Evolutionary conservation across 768 basidiomycete species (phyloP).

Genomic region (Lactarius psammicola): DNA sequence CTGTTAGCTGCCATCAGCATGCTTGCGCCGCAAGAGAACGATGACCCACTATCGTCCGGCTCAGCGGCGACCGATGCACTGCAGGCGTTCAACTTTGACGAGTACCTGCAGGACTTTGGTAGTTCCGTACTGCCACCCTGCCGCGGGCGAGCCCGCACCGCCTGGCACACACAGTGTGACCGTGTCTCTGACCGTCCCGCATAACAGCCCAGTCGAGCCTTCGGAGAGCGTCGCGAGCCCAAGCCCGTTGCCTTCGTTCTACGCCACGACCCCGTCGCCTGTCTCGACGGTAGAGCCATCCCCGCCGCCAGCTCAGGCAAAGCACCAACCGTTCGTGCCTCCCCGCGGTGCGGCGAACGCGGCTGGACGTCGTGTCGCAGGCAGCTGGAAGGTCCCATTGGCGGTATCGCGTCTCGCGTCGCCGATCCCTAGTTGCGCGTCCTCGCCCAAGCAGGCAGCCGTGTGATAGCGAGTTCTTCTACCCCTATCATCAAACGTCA

Average conservation of each 20-base stretch:
- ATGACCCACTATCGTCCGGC: background rate
- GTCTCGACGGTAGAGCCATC: background rate
- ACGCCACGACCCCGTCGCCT: constrained; percentile 8
- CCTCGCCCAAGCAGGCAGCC: constrained; percentile 12
- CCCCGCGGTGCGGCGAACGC: constrained; percentile 20
- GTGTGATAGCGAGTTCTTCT: background rate
- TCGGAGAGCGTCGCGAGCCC: background rate
- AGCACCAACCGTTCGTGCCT: constrained; percentile 4
- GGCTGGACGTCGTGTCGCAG: constrained; percentile 20
- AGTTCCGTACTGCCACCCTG: background rate
- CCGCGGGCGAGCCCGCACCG: background rate
- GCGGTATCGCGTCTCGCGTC: constrained; percentile 7
- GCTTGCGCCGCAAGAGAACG: background rate
- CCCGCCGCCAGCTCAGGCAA: background rate
- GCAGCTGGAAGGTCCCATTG: constrained; percentile 22
- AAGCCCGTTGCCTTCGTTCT: constrained; percentile 9
- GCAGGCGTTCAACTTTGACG: constrained; percentile 20
- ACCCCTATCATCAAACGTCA: background rate
- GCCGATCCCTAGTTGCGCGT: constrained; percentile 7
- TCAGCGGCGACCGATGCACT: background rate
- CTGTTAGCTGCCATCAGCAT: constrained; percentile 6
- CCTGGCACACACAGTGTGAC: background rate
- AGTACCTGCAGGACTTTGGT: constrained; percentile 16
- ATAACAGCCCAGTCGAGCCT: background rate
- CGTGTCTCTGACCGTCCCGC: background rate